Evolutionary conservation across 192 early-diverging fungal genomes (phyloP).

Genomic region (Umbelopsis sp.): DNA sequence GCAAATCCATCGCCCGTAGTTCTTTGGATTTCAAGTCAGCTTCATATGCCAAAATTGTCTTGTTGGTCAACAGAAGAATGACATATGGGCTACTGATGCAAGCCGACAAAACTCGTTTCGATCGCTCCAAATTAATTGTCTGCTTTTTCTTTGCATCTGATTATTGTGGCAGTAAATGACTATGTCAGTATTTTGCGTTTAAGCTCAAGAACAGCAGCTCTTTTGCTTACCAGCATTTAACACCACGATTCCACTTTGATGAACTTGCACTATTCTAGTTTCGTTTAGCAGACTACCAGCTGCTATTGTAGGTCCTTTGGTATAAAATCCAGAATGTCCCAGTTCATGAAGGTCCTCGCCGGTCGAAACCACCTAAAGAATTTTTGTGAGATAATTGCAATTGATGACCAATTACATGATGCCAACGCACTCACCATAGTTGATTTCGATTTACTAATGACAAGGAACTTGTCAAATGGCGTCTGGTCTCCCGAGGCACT

Average conservation of each 20-base stretch:
- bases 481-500: slow-evolving; percentile 21
- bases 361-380: slow-evolving; percentile 70
- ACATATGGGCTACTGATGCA: slow-evolving; percentile 84
- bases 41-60: slow-evolving; percentile 61
- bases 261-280: slow-evolving; percentile 82
- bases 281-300: slow-evolving; percentile 73
- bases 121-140: slow-evolving; percentile 50
- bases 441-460: slow-evolving; percentile 63
- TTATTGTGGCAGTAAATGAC: background rate
- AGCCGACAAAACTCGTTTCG: slow-evolving; percentile 64
- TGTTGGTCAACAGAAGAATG: slow-evolving; percentile 67
- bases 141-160: slow-evolving; percentile 60
- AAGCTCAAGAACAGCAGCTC: background rate
- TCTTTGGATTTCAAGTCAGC: slow-evolving; percentile 56
- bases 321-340: slow-evolving; percentile 74
- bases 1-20: slow-evolving; percentile 37
- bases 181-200: background rate
- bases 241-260: slow-evolving; percentile 70
- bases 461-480: slow-evolving; percentile 56
- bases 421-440: slow-evolving; percentile 58
- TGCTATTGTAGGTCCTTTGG: slow-evolving; percentile 73
- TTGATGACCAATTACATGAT: background rate
- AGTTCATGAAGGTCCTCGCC: slow-evolving; percentile 86
- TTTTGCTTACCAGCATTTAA: slow-evolving; percentile 61
- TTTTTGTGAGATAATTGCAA: background rate